These are phyloP conservation scores for Sporothrix curviconia DNA, from an alignment of 2,329 filamentous ascomycete genomes.

Conservation along the genomic window DNA sequence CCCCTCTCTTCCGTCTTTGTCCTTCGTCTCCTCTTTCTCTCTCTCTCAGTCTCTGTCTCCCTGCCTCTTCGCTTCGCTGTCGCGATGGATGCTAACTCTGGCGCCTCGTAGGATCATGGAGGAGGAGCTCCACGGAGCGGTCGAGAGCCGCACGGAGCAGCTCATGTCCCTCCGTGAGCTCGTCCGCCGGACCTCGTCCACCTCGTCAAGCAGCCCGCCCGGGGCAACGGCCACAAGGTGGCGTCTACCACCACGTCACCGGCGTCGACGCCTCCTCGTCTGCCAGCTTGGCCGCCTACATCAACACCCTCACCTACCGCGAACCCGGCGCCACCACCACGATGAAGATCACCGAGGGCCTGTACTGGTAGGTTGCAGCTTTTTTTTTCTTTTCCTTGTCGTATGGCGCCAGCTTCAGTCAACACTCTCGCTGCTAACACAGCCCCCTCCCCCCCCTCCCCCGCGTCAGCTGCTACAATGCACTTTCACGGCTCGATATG, in stretches of 20 bases:
- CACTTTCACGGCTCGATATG: slow-evolving; percentile 96
- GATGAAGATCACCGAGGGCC: slow-evolving; percentile 84
- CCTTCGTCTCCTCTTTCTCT: background rate
- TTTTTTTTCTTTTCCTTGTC: too few species aligned
- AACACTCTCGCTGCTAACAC: too few species aligned
- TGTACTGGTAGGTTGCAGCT: slow-evolving; percentile 88
- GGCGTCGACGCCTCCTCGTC: slow-evolving; percentile 96
- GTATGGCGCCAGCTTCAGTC: too few species aligned
- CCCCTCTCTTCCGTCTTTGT: too few species aligned
- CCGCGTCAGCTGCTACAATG: slow-evolving; percentile 83
- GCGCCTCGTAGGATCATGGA: slow-evolving; percentile 68
- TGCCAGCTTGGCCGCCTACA: slow-evolving; percentile 92
- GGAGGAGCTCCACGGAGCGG: slow-evolving; percentile 82
- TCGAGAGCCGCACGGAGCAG: slow-evolving; percentile 87
- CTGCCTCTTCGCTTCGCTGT: background rate
- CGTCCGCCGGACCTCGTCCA: slow-evolving; percentile 91
- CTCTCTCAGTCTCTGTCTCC: too few species aligned
- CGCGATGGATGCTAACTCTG: slow-evolving; percentile 18
- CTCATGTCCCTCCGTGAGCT: slow-evolving; percentile 82
- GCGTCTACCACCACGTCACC: slow-evolving; percentile 96
- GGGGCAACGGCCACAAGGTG: slow-evolving; percentile 57
- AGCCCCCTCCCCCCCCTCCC: too few species aligned
- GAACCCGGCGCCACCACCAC: slow-evolving; percentile 68
- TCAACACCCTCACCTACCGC: slow-evolving; percentile 92
- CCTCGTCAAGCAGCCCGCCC: slow-evolving; percentile 67